Evolutionary conservation across 2,329 filamentous ascomycete species (phyloP).

Genomic region (Xylaria sp.): DNA sequence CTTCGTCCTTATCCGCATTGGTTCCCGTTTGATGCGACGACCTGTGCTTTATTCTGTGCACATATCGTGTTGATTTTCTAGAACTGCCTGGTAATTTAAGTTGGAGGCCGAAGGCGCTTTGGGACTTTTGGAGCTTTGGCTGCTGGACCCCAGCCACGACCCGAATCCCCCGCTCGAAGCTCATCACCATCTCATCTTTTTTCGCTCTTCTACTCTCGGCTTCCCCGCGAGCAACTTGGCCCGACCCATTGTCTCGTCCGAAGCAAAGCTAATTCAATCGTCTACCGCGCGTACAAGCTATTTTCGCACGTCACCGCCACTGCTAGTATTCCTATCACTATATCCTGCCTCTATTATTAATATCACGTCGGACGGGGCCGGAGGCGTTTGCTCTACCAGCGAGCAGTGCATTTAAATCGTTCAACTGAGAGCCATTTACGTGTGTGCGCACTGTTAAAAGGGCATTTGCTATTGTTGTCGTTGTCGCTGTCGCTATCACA

Average conservation of each 20-base stretch:
- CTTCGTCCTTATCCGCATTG: not conserved
- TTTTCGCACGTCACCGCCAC: not conserved
- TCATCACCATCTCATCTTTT: slow-evolving; percentile 14
- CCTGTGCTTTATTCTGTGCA: not conserved
- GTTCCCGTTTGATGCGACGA: not conserved
- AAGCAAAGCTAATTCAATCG: not conserved
- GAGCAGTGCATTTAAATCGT: not conserved
- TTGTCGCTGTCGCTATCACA: not conserved
- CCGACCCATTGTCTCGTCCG: not conserved
- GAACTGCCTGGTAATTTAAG: not conserved
- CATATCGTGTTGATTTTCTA: not conserved
- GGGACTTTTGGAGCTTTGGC: slow-evolving; percentile 23
- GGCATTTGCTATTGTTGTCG: not conserved
- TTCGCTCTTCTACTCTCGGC: slow-evolving; percentile 13
- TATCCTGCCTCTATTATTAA: slow-evolving; percentile 2
- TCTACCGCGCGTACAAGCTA: not conserved
- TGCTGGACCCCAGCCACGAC: slow-evolving; percentile 32
- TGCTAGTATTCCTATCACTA: not conserved
- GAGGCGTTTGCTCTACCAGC: not conserved
- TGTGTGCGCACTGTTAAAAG: not conserved
- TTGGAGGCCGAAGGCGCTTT: slow-evolving; percentile 17
- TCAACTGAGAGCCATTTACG: not conserved
- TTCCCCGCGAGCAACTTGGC: slow-evolving; percentile 17
- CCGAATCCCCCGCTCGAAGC: slow-evolving; percentile 16
- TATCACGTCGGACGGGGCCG: not conserved